Evolutionary conservation across 2,329 filamentous ascomycete genomes (phyloP).

Genomic region (Calonectria pauciramosa): DNA sequence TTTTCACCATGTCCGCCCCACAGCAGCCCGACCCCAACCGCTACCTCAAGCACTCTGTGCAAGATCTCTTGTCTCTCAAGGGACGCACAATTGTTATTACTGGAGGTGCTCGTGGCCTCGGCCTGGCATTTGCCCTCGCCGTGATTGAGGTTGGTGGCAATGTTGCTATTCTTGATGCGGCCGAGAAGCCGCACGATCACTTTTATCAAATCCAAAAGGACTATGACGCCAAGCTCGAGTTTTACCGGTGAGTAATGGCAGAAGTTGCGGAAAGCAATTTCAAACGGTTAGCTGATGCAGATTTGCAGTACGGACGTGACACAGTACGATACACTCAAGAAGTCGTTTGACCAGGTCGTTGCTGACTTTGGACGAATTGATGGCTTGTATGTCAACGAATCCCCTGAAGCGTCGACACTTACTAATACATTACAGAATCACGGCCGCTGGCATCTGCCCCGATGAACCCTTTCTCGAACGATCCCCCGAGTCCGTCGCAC

Average conservation of each 20-base stretch:
- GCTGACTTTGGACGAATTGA: constrained; percentile 33
- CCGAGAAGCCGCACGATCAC: constrained; percentile 35
- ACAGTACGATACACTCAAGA: constrained; percentile 25
- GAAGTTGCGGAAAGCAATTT: rapidly evolving
- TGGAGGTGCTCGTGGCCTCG: constrained; percentile 28
- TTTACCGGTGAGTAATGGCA: constrained; percentile 18
- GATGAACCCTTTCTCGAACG: constrained; percentile 47
- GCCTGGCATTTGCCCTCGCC: constrained; percentile 30
- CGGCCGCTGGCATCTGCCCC: constrained; percentile 46
- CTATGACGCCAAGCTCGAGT: constrained; percentile 23
- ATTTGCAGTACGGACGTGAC: constrained; percentile 27
- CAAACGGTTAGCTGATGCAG: background rate
- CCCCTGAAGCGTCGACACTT: no score
- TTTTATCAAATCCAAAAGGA: constrained; percentile 31
- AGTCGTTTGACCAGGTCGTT: constrained; percentile 25
- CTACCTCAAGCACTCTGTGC: constrained; percentile 26
- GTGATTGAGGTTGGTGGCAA: constrained; percentile 30
- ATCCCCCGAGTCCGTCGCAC: constrained; percentile 39
- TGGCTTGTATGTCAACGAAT: constrained; percentile 6
- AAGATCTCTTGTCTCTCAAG: constrained; percentile 30
- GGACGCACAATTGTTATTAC: constrained; percentile 31
- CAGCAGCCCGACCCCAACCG: constrained; percentile 20
- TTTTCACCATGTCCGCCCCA: constrained; percentile 15
- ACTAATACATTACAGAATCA: constrained; percentile 32
- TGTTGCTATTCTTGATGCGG: constrained; percentile 31